These are phyloP conservation scores for Nitzschia palea DNA, from an alignment of 108 stramenopile species.

Conservation along the genomic window DNA sequence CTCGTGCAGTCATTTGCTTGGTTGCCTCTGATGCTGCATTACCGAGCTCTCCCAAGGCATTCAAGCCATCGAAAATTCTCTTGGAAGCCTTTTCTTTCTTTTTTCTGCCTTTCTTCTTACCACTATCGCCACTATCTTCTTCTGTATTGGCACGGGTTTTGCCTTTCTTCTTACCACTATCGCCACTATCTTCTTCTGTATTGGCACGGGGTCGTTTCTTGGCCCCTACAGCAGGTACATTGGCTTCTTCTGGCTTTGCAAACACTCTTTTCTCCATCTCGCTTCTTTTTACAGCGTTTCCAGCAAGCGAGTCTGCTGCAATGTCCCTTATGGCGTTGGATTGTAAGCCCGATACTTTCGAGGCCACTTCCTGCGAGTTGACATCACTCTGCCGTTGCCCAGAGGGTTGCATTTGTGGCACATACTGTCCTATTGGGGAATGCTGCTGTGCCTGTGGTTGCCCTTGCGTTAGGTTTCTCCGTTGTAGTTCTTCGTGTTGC, in stretches of 20 bases:
- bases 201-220: constrained; percentile 20
- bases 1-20: neutral
- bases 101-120: neutral
- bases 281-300: constrained; percentile 27
- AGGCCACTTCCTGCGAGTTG: no score
- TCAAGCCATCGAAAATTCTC: neutral
- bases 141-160: constrained; percentile 1
- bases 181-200: constrained; percentile 14
- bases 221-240: neutral
- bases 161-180: constrained; percentile 1
- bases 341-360: neutral
- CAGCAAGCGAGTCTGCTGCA: constrained; percentile 32
- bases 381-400: no score
- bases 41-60: neutral
- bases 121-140: constrained; percentile 15
- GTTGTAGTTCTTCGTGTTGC: constrained; percentile 26
- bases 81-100: neutral
- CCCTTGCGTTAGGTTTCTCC: constrained; percentile 18
- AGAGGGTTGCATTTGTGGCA: constrained; percentile 1
- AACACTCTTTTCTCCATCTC: constrained; percentile 30
- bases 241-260: constrained; percentile 16
- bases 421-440: neutral
- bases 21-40: neutral
- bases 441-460: constrained; percentile 17
- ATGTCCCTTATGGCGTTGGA: constrained; percentile 31